Conservation (phyloP, 2,329 filamentous ascomycete genomes). For the Emericellopsis atlantica region DNA sequence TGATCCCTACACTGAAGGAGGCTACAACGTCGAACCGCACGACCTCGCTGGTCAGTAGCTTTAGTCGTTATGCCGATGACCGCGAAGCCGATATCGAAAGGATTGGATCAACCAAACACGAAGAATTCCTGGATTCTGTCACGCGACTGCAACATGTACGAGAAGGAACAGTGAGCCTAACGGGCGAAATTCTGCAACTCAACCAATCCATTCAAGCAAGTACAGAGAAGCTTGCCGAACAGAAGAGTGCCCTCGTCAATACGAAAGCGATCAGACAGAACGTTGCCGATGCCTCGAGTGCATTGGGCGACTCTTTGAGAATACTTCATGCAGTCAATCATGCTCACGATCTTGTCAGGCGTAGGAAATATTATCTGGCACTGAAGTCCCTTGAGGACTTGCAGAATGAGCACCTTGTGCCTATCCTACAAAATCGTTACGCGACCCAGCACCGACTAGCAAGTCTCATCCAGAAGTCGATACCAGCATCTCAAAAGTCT, state of each 20-base stretch:
- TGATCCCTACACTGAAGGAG: conserved; percentile 91
- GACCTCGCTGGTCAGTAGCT: conserved; percentile 60
- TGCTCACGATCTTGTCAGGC: conserved; percentile 79
- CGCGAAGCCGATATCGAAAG: conserved; percentile 86
- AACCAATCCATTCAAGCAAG: conserved; percentile 93
- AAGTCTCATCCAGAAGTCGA: conserved; percentile 89
- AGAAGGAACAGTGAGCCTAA: conserved; percentile 79
- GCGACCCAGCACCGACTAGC: conserved; percentile 92
- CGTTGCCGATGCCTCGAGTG: conserved; percentile 83
- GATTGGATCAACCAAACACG: conserved; percentile 90
- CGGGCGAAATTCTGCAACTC: conserved; percentile 78
- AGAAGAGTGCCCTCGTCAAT: conserved; percentile 90
- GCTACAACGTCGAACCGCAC: conserved; percentile 65
- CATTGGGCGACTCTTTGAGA: conserved; percentile 80
- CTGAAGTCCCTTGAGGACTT: conserved; percentile 89
- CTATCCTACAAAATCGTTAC: conserved; percentile 64
- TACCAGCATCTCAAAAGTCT: conserved; percentile 80
- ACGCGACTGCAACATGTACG: conserved; percentile 87
- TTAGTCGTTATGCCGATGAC: conserved; percentile 62
- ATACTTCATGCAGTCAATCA: conserved; percentile 89
- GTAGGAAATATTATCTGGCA: conserved; percentile 92
- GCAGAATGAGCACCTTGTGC: conserved; percentile 81
- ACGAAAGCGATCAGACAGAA: conserved; percentile 88
- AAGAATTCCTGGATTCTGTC: conserved; percentile 89
- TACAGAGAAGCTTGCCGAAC: conserved; percentile 84